Percentiles rank a stretch among this genome's conserved stretches.
These are phyloP conservation scores for Claviceps spartinae DNA, from an alignment of 2,329 filamentous ascomycete genomes.

Conservation along the genomic window DNA sequence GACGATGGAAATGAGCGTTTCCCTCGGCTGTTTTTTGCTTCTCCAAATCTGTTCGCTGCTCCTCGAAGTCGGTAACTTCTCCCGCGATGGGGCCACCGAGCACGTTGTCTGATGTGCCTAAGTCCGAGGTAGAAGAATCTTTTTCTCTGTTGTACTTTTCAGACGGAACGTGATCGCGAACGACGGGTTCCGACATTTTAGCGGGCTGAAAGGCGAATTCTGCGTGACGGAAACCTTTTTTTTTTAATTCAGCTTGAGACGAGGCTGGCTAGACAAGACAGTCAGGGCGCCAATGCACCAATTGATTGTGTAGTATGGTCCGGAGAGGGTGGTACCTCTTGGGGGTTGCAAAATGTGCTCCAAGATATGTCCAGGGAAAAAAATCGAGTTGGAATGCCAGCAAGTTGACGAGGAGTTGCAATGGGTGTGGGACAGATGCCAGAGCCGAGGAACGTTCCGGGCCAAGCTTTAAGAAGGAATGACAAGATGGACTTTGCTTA, in stretches of 20 bases:
- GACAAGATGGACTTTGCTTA: neutral
- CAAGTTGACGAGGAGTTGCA: neutral
- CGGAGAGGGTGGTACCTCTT: neutral
- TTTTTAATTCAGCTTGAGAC: too few species aligned
- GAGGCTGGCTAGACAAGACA: too few species aligned
- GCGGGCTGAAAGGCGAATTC: neutral
- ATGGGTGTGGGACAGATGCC: neutral
- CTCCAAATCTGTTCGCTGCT: constrained; percentile 26
- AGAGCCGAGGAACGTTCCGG: neutral
- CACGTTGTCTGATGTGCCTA: constrained; percentile 12
- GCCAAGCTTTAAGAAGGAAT: neutral
- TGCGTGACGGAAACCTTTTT: too few species aligned
- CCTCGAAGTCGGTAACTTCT: constrained; percentile 25
- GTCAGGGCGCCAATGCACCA: neutral
- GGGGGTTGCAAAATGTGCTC: neutral
- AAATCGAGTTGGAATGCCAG: neutral
- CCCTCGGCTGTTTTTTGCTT: constrained; percentile 32
- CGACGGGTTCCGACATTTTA: constrained; percentile 4
- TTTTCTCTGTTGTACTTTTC: constrained; percentile 3
- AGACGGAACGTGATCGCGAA: constrained; percentile 4
- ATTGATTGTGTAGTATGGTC: neutral
- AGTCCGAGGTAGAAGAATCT: constrained; percentile 4
- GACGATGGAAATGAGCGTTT: constrained; percentile 34
- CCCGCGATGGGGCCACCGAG: constrained; percentile 16
- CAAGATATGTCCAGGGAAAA: neutral